Base-by-base conservation (phyloP, 306 rosid genomes). In the Prunus dulcis region DNA sequence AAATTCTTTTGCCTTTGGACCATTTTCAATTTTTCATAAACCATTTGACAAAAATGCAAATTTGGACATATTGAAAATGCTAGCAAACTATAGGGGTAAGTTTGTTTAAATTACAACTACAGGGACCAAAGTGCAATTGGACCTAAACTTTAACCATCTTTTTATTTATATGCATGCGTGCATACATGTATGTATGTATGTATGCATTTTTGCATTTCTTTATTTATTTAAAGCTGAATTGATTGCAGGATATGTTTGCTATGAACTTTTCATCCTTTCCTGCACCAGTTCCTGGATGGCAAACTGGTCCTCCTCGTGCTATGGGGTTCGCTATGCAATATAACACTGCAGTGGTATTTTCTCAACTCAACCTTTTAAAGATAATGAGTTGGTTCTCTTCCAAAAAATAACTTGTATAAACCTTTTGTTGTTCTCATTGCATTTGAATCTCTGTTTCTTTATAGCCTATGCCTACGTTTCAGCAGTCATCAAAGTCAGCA, bases 201-300 rank as follows among this genome's bases (percentile, higher is more conserved):
- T 28, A 53, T 27, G 74, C 25, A 47, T 38, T 38, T 47, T 47
- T 47, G 52, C 15, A 47, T 47, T 55, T 55, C 27, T 20, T 9
- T 55, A 63, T 30, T 63, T 10, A 32, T 19, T 77, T 52, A 79
- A 67, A 69, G 22, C 72, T 81, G 80, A 80, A 79, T 69, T 81
- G 18, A 56, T 75, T 84, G 83, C 88, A 96, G 98, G 93, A 92
- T 80, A 83, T 92, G 74, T 95, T 95, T 56, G 66, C 93, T 32
- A 34, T 83, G 55, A 87, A 65, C 71, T 89, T 86, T 84, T 20
- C 92, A 62, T 57, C 90, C 76, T 91, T 23, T 75, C 89, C 85
- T 69, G 86, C 93, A 34, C 80, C 89, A 32, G 88, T 81, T 81
- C 86, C 80, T 4, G 93, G 91, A 78, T 96, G 99, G 99, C 97